A percentile compares a stretch with the other conserved stretches of the same genome.
Conservation (phyloP, 495 filamentous ascomycete species). For the Aspergillus haitiensis region DNA sequence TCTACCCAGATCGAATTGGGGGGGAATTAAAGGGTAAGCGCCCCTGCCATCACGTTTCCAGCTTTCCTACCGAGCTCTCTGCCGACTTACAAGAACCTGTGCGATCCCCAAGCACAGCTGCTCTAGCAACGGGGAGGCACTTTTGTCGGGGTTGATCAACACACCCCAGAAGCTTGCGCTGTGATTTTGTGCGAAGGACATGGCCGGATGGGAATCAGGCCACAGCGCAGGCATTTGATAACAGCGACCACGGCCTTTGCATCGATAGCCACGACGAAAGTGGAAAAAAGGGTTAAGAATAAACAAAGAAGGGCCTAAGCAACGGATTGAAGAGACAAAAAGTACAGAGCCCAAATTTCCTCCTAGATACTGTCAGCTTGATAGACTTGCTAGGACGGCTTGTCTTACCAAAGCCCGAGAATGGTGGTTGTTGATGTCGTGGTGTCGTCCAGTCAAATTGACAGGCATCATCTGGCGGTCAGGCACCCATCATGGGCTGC, state of each 20-base stretch:
- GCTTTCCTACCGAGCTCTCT: neutral
- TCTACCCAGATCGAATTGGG: conserved; percentile 25
- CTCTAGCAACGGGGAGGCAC: conserved; percentile 71
- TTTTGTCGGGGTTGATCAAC: conserved; percentile 77
- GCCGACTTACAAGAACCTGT: conserved; percentile 70
- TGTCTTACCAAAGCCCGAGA: neutral
- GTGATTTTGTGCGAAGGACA: conserved; percentile 33
- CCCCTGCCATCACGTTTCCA: neutral
- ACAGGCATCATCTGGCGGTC: conserved; percentile 38
- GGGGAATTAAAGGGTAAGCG: conserved; percentile 10
- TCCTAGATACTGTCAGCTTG: neutral
- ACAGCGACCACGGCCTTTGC: conserved; percentile 24
- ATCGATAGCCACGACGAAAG: conserved; percentile 11
- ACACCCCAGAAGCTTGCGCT: conserved; percentile 69
- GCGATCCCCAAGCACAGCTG: conserved; percentile 77
- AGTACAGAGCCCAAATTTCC: neutral
- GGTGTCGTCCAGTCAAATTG: conserved; percentile 5
- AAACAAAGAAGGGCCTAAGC: conserved; percentile 6
- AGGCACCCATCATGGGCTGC: conserved; percentile 35
- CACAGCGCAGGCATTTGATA: conserved; percentile 28
- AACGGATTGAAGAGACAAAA: neutral
- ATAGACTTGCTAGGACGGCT: neutral
- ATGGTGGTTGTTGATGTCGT: neutral
- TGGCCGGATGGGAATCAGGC: conserved; percentile 27
- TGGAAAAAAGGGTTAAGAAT: conserved; percentile 8